These are phyloP conservation scores for Botrytis deweyae DNA, from an alignment of 2,329 filamentous ascomycete species.

Conservation along the genomic window DNA sequence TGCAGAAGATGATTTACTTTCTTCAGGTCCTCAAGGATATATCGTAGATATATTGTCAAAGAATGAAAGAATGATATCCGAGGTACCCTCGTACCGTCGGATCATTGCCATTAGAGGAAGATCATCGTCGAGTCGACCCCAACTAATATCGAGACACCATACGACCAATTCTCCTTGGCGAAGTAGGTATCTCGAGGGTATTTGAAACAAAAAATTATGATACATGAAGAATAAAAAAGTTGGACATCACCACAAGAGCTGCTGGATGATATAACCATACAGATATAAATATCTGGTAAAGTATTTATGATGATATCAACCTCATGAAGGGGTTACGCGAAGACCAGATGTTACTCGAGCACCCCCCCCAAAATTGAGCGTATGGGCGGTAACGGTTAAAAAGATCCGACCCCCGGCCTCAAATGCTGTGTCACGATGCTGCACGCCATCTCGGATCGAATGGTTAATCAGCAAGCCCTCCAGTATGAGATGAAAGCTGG, in stretches of 20 bases:
- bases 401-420: background rate
- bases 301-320: background rate
- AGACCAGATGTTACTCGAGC: background rate
- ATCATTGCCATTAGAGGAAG: background rate
- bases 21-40: background rate
- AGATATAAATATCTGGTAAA: background rate
- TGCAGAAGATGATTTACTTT: background rate
- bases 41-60: background rate
- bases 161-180: background rate
- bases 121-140: background rate
- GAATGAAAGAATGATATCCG: conserved; percentile 3
- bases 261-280: background rate
- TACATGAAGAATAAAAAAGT: background rate
- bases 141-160: background rate
- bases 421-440: conserved; percentile 11
- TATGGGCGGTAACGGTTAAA: background rate
- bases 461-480: background rate
- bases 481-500: background rate
- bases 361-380: background rate
- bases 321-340: conserved; percentile 17
- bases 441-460: conserved; percentile 9
- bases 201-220: background rate
- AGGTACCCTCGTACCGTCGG: background rate
- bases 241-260: background rate
- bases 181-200: background rate